A percentile compares a stretch with the other conserved stretches of the same genome.
Evolutionary conservation across 208 protist genomes (phyloP).

Genomic region (Entamoeba invadens): DNA sequence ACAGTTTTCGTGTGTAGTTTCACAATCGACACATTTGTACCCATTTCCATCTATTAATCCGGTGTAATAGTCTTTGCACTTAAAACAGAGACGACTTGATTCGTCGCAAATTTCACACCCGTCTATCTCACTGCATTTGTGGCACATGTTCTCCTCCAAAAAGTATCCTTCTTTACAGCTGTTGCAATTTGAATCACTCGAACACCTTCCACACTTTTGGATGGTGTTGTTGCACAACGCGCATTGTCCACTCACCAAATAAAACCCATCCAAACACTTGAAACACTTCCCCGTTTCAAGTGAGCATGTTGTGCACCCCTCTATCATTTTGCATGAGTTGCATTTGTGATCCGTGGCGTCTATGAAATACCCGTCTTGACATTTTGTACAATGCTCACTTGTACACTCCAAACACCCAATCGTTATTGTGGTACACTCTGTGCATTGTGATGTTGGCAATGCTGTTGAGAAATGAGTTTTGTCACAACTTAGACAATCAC

Average conservation of each 20-base stretch:
- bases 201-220: background rate
- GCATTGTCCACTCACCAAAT: background rate
- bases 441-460: too few species aligned
- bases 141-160: background rate
- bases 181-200: too few species aligned
- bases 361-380: background rate
- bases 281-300: background rate
- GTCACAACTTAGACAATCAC: background rate
- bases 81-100: too few species aligned
- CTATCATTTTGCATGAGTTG: background rate
- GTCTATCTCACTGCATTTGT: background rate
- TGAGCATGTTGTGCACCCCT: background rate
- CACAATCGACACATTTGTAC: too few species aligned
- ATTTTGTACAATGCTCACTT: too few species aligned
- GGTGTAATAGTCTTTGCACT: too few species aligned
- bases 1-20: too few species aligned
- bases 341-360: background rate
- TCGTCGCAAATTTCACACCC: too few species aligned
- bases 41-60: too few species aligned
- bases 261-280: background rate
- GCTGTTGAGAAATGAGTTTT: too few species aligned
- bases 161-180: background rate
- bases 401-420: too few species aligned
- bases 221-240: background rate
- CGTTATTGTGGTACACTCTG: too few species aligned